Evolutionary conservation across 1,284 basidiomycete genomes (phyloP).

Genomic region (Ustilago sp.): DNA sequence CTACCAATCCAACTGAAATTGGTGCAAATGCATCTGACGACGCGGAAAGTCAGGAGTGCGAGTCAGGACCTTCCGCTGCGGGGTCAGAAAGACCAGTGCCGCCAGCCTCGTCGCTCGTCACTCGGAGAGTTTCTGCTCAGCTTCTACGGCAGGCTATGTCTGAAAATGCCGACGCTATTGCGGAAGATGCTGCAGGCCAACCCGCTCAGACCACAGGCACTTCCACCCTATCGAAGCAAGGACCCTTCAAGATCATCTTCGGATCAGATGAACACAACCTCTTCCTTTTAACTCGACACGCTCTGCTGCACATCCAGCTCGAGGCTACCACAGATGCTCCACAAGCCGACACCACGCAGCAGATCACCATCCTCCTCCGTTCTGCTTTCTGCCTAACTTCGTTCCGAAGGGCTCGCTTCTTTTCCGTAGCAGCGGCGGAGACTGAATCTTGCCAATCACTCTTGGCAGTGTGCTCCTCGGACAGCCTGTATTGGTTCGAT

Average conservation of each 20-base stretch:
- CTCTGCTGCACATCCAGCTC: conserved; percentile 9
- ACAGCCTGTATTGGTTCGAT: conserved; percentile 42
- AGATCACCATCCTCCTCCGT: conserved; percentile 8
- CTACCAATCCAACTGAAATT: neutral
- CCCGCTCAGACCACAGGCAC: neutral
- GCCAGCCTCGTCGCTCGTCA: neutral
- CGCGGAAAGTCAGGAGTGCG: neutral
- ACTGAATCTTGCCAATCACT: conserved; percentile 7
- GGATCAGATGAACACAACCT: conserved; percentile 10
- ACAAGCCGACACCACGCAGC: neutral
- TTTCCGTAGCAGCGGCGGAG: conserved; percentile 16
- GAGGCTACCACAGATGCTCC: neutral
- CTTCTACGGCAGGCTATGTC: neutral
- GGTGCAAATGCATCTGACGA: neutral
- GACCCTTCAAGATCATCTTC: conserved; percentile 13
- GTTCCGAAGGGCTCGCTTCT: conserved; percentile 24
- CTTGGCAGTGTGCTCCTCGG: conserved; percentile 41
- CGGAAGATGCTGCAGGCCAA: neutral
- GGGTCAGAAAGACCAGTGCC: neutral
- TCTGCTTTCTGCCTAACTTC: conserved; percentile 25
- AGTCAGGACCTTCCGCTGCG: neutral
- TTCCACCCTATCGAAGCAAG: neutral
- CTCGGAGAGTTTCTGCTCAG: neutral
- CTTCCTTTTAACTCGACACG: conserved; percentile 17
- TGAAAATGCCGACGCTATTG: neutral